A percentile compares a stretch with the other conserved stretches of the same genome.
These are phyloP conservation scores for Bacidia gigantensis DNA, from an alignment of 495 filamentous ascomycete genomes.

Conservation along the genomic window DNA sequence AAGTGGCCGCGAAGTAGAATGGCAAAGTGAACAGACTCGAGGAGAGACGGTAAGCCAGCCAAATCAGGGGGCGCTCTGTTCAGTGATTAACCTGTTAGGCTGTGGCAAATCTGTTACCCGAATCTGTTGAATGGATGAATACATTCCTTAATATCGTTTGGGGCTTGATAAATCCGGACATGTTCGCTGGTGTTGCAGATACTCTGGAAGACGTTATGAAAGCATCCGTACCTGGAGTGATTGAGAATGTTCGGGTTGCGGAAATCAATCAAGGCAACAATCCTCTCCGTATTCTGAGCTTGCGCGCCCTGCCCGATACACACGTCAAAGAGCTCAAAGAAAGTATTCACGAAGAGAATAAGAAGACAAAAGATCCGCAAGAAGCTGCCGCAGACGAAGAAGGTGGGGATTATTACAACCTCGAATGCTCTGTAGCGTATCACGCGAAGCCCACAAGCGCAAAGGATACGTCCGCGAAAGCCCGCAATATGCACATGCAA, in stretches of 20 bases:
- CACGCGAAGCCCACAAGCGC: constrained; percentile 61
- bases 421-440: constrained; percentile 88
- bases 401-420: constrained; percentile 85
- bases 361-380: constrained; percentile 70
- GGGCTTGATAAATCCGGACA: constrained; percentile 85
- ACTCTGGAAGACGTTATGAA: constrained; percentile 90
- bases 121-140: constrained; percentile 94
- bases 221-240: constrained; percentile 73
- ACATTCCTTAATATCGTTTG: constrained; percentile 67
- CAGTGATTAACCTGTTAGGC: constrained; percentile 31
- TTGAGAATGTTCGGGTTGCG: constrained; percentile 91
- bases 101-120: constrained; percentile 74
- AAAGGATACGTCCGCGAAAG: constrained; percentile 57
- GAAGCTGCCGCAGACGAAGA: constrained; percentile 82
- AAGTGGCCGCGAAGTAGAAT: constrained; percentile 72
- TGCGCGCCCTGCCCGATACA: constrained; percentile 71
- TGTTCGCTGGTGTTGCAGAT: constrained; percentile 65
- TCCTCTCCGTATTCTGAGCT: constrained; percentile 74
- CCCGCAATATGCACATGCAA: constrained; percentile 94
- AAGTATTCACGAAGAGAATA: constrained; percentile 61
- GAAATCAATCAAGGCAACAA: constrained; percentile 91
- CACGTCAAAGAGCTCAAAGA: constrained; percentile 70
- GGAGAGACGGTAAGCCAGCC: constrained; percentile 55
- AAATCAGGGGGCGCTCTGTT: background rate
- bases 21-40: constrained; percentile 72